Evolutionary conservation across 192 early-diverging fungal species (phyloP), one percentile per base, ranked within the genome.

Genomic region (Coemansia sp.): DNA sequence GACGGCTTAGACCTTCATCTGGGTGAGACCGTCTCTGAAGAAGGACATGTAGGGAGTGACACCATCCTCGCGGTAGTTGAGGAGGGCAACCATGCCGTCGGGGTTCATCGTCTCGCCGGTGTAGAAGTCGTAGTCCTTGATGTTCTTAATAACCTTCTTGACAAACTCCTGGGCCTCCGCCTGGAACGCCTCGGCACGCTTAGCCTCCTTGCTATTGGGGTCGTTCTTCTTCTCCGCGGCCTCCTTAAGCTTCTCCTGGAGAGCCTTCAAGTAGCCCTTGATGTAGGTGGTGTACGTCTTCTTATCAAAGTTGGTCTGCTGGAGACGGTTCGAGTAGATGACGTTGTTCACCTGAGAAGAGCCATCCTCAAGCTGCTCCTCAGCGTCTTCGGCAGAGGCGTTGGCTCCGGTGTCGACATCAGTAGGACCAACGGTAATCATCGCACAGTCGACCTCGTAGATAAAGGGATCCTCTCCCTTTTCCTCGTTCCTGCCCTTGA

Each of bases 1-100:
- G 25, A 2, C 3, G 11, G 2, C 29, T 66, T 82, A 85, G 63
- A 93, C 80, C 89, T 97, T 97, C 84, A 85, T 70, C 59, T 73
- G 68, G 78, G 84, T 87, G 67, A 97, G 84, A 77, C 92, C 93
- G 74, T 94, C 90, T 85, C 89, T 94, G 89, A 94, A 94, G 87
- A 93, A 91, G 60, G 90, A 90, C 69, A 97, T 87, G 89, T 84
- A 97, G 61, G 95, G 95, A 32, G 95, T 95, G 65, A 88, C 76
- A 70, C 94, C 94, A 84, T 97, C 94, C 82, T 94, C 92, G 59
- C 94, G 92, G 91, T 95, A 94, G 92, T 96, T 97, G 62, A 97
- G 89, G 49, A 96, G 86, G 76, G 87, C 87, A 53, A 95, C 85
- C 87, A 91, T 92, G 63, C 91, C 93, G 47, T 94, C 91, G 70